phyloP scores from a whole-genome alignment of 306 rosid genomes.

The Abrus pulchellus region DNA sequence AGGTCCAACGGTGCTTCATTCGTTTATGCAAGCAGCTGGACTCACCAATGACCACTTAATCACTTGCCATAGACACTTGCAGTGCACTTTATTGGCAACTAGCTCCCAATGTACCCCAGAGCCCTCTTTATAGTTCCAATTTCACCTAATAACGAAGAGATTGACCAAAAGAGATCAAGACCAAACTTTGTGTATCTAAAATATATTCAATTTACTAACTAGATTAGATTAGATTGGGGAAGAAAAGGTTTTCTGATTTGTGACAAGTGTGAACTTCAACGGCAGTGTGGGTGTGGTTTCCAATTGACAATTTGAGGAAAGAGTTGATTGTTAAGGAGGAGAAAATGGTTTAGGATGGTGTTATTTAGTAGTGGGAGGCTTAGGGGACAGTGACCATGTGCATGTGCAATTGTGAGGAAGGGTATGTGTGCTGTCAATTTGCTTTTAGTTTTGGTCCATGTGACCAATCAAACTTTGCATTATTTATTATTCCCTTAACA shows the following conservation, averaged over 20 bases:
- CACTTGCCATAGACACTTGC: conserved; percentile 87
- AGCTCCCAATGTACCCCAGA: conserved; percentile 31
- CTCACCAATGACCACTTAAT: conserved; percentile 91
- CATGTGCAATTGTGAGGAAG: conserved; percentile 70
- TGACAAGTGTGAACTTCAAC: conserved; percentile 45
- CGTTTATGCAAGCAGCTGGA: conserved; percentile 96
- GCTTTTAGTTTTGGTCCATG: conserved; percentile 67
- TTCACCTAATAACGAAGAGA: conserved; percentile 38
- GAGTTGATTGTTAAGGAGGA: conserved; percentile 39
- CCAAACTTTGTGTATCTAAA: not conserved
- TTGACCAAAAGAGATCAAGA: conserved; percentile 31
- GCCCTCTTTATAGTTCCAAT: conserved; percentile 47
- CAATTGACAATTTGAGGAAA: not conserved
- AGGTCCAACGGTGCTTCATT: conserved; percentile 91
- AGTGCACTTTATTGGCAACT: conserved; percentile 64
- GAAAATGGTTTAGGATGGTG: conserved; percentile 43
- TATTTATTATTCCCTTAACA: conserved; percentile 67
- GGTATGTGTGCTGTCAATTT: conserved; percentile 90
- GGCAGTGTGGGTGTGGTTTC: conserved; percentile 30
- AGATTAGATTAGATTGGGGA: conserved; percentile 52
- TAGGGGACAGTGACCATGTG: conserved; percentile 73
- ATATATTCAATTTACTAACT: too few relatives aligned
- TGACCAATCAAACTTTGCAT: conserved; percentile 66
- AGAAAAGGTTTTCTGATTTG: conserved; percentile 38
- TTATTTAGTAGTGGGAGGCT: conserved; percentile 45